Evolutionary conservation across 352 stramenopile genomes (phyloP), one percentile per base, ranked within the genome.

Genomic region (Phytophthora tentaculata): DNA sequence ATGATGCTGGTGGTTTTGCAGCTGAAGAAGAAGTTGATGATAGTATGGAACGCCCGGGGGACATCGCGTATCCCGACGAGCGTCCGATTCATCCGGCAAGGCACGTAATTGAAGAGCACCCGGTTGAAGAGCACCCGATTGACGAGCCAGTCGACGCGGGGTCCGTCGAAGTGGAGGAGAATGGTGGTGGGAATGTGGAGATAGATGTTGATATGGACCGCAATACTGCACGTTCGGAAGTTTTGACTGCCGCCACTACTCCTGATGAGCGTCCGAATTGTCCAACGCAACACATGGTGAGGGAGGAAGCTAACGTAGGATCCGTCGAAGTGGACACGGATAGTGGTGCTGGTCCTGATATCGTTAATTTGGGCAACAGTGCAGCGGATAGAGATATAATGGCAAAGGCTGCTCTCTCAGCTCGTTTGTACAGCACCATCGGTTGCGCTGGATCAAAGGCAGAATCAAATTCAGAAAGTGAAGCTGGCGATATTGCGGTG

Each of bases 401-500:
- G 2, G 19, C 26, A 14, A 41, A 43, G 16, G 19, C 26, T 16
- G 49, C 28, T 22, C 14, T 17, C 12, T 22, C 24, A 23, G 24
- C 19, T 49, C 29, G 10, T 23, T 29, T 44, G 20, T 59, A 29
- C 37, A 44, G 23, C 5, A n/a, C 23, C 19, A 44, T 49, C 55
- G 22, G 17, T 16, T 43, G 17, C 17, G 48, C 35, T 35, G 24
- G 39, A 12, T 14, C 3, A 16, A 49, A 37, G 14, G 2, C 37
- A 37, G 20, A 48, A 39, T 49, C 39, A 28, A 29, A 7, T 14
- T 19, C 44, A 24, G 54, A 61, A 26, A 51, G 53, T 39, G 69
- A 77, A 60, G 63, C 32, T 12, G 64, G 56, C 24, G 60, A 77
- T 58, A 66, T 74, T 61, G 69, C 60, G 3, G 35, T 71, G 56